Evolutionary conservation across 192 early-diverging fungal species (phyloP).

Genomic region (Mortierella claussenii): DNA sequence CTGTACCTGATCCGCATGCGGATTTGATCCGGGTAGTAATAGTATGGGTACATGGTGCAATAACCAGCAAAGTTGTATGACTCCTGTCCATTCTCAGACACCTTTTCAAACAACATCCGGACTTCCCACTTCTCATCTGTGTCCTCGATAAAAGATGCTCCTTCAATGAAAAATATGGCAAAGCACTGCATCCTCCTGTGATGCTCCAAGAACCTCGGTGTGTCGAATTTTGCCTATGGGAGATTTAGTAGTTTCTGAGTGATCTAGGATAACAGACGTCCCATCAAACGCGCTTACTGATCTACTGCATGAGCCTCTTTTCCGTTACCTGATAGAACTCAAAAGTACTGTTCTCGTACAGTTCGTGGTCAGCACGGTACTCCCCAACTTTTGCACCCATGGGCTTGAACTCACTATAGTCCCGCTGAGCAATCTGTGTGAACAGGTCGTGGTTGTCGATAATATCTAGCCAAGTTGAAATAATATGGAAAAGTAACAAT

Average conservation of each 20-base stretch:
- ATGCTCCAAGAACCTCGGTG: slow-evolving; percentile 75
- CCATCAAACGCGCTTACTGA: too few relatives aligned
- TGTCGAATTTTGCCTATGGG: slow-evolving; percentile 67
- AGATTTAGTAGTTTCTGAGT: slow-evolving; percentile 2
- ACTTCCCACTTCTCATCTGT: slow-evolving; percentile 87
- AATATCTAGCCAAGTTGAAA: slow-evolving; percentile 42
- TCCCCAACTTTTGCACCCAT: slow-evolving; percentile 81
- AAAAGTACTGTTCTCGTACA: slow-evolving; percentile 52
- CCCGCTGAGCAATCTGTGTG: slow-evolving; percentile 65
- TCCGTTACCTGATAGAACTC: slow-evolving; percentile 77
- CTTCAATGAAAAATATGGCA: slow-evolving; percentile 89
- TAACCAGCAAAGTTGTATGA: slow-evolving; percentile 86
- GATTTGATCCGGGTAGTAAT: slow-evolving; percentile 79
- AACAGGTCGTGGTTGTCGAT: slow-evolving; percentile 74
- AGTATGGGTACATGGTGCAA: slow-evolving; percentile 87
- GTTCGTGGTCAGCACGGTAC: slow-evolving; percentile 64
- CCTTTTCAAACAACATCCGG: slow-evolving; percentile 69
- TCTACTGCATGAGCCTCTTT: too few relatives aligned
- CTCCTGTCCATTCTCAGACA: slow-evolving; percentile 51
- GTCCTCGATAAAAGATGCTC: slow-evolving; percentile 85
- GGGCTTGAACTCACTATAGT: slow-evolving; percentile 76
- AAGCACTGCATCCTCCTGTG: slow-evolving; percentile 85
- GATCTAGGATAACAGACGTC: too few relatives aligned
- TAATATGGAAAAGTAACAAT: slow-evolving; percentile 5
- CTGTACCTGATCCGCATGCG: slow-evolving; percentile 86